phyloP scores from a whole-genome alignment of 2,329 filamentous ascomycete genomes.

The Trichophyton rubrum region DNA sequence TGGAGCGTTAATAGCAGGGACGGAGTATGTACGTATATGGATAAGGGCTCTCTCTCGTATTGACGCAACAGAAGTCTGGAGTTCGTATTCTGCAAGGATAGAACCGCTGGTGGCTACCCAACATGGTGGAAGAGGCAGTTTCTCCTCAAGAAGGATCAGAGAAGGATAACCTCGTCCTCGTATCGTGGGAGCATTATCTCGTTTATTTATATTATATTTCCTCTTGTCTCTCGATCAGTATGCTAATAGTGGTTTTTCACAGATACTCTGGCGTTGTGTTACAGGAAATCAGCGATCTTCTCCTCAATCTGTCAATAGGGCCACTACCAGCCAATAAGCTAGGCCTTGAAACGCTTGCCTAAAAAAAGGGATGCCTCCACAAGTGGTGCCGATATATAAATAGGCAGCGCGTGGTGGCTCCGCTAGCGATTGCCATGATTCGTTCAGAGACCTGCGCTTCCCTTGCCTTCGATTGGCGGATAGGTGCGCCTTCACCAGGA shows the following conservation, averaged over 20 bases:
- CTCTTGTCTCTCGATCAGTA: background rate
- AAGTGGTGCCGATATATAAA: background rate
- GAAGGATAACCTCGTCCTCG: background rate
- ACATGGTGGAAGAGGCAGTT: background rate
- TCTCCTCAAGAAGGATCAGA: background rate
- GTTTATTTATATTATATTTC: background rate
- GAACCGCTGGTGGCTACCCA: background rate
- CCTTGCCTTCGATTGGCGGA: background rate
- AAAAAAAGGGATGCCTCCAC: background rate
- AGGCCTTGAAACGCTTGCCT: background rate
- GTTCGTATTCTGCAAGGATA: conserved; percentile 1
- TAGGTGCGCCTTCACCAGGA: background rate
- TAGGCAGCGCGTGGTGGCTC: conserved; percentile 2
- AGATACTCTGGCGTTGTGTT: background rate
- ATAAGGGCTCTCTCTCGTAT: conserved; percentile 1
- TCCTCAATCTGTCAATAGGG: background rate
- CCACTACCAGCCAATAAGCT: background rate
- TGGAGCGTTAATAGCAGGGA: background rate
- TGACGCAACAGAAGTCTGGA: background rate
- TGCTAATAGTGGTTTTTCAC: background rate
- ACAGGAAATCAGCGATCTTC: background rate
- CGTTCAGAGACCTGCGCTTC: background rate
- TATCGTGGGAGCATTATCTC: background rate
- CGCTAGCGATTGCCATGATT: background rate
- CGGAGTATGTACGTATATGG: conserved; percentile 1